Base-by-base conservation (phyloP, 768 basidiomycete genomes). In the Ephemerocybe angulata region DNA sequence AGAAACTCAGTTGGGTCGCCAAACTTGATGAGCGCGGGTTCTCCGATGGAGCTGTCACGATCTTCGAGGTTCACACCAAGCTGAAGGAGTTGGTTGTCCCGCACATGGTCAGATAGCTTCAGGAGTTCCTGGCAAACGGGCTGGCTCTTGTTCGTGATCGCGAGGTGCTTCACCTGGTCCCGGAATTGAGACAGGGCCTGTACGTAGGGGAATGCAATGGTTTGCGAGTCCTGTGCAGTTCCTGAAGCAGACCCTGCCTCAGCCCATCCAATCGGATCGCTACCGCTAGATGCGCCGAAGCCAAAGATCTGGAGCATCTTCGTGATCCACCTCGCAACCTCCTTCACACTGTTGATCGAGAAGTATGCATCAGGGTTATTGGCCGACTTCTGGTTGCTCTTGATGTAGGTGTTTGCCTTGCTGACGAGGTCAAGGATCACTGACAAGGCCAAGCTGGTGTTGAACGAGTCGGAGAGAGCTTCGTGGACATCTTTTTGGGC, bases 21-120 rank as follows among this genome's bases (percentile, higher is more conserved):
- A 40, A 98, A 77, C 70, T 98, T 98, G 56, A 97, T 89, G 28
- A 98, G 84, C 3, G 96, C 96, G n/a, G 47, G 54, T 64, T 85
- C 86, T n/a, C 95, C 95, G 74, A 95, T 94, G 94, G 54, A 55
- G 86, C 93, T 93, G 77, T 95, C 93, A 73, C 93, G 92, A 74
- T 99, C 97, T 67, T 98, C 97, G 30, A 99, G 75, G 7, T 94
- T 94, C 5, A 99, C 92, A 7, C 97, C 97, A 48, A 98, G 76
- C 19, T 93, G 88, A 40, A 96, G 87, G 38, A 98, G 76, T 65
- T 98, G 94, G 30, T 81, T 75, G 67, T 99, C 96, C 15, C 97
- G 84, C 56, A 99, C 79, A 60, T 83, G 85, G 74, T 99, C 97
- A 63, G 86, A 94, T 24, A 98, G 81, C 19, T 84, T 79, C 44